Evolutionary conservation across 1,284 basidiomycete genomes (phyloP), one percentile per base, ranked within the genome.

Genomic region (Melampsora larici-populina): DNA sequence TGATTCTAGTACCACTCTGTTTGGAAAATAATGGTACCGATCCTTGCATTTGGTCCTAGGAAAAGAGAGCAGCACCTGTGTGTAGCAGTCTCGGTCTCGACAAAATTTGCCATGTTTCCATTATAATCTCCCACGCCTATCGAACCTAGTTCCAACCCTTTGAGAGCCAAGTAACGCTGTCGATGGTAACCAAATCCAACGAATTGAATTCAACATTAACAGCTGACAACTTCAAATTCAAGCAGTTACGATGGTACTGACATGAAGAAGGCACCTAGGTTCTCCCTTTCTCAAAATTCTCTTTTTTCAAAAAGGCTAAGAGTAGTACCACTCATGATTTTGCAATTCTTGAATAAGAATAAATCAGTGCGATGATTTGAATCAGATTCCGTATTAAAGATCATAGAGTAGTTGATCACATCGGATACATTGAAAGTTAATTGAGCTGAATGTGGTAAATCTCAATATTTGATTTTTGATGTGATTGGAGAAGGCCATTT

Each of bases 101-200:
- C 97, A 85, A 97, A 98, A 83, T 99, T 98, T 67, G 97, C 97
- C 24, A 92, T 92, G 83, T 97, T 91, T 55, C 97, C 96, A 81
- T 97, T 94, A 83, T 99, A 97, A 83, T 99, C 97, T 92, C 0
- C 97, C 97, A 78, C 97, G 89, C 2, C 95, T 96, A 82, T 97
- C 95, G 86, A 97, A 99, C 43, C 97, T 89, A 24, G 97, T 98
- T 1, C 97, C 97, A 24, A 97, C 96, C 79, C 95, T 88, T 84
- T 94, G 96, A 90, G 92, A 96, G 46, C 94, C 92, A 9, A 99
- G 87, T 33, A 97, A 77, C 90, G 85, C 33, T 77, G 79, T 18
- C 80, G 81, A 58, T 86, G n/a, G n/a, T n/a, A 78, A n/a, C 7
- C 88, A 87, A 0, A 90, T 89, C 62, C 96, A 90, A 21, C 88